Conservation (phyloP, 192 early-diverging fungal species). For the Gryganskiella cystojenkinii region DNA sequence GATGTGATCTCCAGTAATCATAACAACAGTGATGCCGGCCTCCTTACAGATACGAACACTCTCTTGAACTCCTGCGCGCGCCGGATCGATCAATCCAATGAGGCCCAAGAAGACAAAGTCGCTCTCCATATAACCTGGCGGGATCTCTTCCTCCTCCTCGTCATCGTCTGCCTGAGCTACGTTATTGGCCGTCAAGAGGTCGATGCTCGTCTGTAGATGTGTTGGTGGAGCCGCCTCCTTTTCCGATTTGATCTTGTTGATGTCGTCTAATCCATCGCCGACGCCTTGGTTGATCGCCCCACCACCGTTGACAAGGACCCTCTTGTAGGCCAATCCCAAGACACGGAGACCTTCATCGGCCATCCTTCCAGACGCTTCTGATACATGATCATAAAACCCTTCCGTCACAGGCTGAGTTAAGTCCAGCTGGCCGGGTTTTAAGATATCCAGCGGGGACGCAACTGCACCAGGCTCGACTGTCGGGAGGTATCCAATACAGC, state of each 20-base stretch:
- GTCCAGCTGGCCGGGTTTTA: conserved; percentile 50
- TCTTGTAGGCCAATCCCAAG: conserved; percentile 83
- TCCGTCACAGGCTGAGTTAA: conserved; percentile 60
- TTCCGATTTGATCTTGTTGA: conserved; percentile 57
- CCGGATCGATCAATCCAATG: conserved; percentile 94
- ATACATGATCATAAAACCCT: conserved; percentile 58
- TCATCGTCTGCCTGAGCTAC: conserved; percentile 50
- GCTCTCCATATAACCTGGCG: conserved; percentile 65
- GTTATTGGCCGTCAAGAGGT: conserved; percentile 43
- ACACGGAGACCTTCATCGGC: conserved; percentile 83
- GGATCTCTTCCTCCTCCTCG: conserved; percentile 49
- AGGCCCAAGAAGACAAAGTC: conserved; percentile 88
- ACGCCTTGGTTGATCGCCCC: neutral
- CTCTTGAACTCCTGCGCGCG: conserved; percentile 82
- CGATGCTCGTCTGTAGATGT: conserved; percentile 23
- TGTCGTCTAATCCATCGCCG: conserved; percentile 52
- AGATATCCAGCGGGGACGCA: conserved; percentile 35
- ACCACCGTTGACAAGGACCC: conserved; percentile 51
- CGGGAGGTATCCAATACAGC: conserved; percentile 70
- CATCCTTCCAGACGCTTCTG: conserved; percentile 55
- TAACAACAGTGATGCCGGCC: conserved; percentile 93
- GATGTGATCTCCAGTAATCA: conserved; percentile 98
- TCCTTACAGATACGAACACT: conserved; percentile 81
- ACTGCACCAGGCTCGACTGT: conserved; percentile 14
- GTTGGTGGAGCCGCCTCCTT: conserved; percentile 57